Evolutionary conservation across 441 rosid species (phyloP).

Genomic region (Viola pubescens): DNA sequence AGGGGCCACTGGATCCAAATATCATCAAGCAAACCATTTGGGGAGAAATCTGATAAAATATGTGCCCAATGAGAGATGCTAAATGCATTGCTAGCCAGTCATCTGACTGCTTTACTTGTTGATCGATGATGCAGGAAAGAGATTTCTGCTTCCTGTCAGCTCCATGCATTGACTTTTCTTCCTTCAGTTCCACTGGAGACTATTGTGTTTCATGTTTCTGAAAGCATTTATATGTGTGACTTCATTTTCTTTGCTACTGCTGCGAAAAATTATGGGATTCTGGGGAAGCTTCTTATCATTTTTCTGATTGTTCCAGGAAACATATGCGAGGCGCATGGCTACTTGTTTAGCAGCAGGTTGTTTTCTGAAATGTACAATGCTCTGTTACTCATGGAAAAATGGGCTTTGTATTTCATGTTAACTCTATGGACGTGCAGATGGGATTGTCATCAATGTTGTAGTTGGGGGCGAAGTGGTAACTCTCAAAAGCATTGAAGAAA

Average conservation of each 20-base stretch:
- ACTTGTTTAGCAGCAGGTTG: conserved; percentile 85
- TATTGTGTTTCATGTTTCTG: not conserved
- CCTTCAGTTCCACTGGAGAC: not conserved
- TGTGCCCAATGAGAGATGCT: not conserved
- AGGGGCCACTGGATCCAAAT: conserved; percentile 1
- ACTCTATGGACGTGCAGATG: conserved; percentile 45
- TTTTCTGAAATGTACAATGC: conserved; percentile 5
- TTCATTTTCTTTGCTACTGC: not conserved
- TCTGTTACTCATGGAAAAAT: not conserved
- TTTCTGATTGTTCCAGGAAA: conserved; percentile 47
- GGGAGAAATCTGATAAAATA: not conserved
- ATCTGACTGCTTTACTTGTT: not conserved
- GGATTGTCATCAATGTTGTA: conserved; percentile 80
- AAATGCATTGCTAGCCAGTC: not conserved
- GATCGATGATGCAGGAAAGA: not conserved
- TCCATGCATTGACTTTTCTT: too few relatives aligned
- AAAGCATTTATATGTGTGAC: not conserved
- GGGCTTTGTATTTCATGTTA: conserved; percentile 6
- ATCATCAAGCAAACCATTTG: not conserved
- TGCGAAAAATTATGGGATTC: not conserved
- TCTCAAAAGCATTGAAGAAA: conserved; percentile 70
- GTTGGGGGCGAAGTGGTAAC: conserved; percentile 86
- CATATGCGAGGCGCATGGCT: conserved; percentile 57
- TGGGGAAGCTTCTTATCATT: conserved; percentile 2
- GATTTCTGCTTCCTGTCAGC: not conserved